Evolutionary conservation across 179 eudicot genomes (phyloP).

Genomic region (Kewa caespitosa): DNA sequence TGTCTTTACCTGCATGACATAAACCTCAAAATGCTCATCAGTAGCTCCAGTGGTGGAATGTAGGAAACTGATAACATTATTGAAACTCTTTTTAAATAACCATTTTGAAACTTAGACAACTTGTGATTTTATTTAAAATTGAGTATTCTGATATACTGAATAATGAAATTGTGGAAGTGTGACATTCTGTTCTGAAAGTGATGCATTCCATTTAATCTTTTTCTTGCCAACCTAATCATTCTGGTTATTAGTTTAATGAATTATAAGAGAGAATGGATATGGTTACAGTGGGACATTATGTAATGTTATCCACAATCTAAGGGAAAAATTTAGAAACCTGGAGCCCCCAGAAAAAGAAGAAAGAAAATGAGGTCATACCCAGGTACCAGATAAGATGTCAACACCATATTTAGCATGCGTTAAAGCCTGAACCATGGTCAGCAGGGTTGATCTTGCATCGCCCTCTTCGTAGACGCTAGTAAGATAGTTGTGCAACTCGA

Average conservation of each 20-base stretch:
- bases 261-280: neutral
- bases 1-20: constrained; percentile 79
- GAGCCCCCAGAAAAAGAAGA: constrained; percentile 1
- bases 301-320: neutral
- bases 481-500: constrained; percentile 92
- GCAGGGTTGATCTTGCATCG: constrained; percentile 88
- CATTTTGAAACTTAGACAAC: too few species aligned
- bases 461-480: constrained; percentile 97
- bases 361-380: constrained; percentile 47
- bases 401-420: constrained; percentile 92
- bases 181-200: neutral
- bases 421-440: constrained; percentile 92
- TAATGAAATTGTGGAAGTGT: neutral
- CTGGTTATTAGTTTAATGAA: neutral
- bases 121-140: neutral
- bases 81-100: too few species aligned
- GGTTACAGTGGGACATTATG: neutral
- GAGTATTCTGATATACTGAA: neutral
- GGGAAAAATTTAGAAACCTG: neutral
- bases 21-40: neutral
- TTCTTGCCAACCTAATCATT: constrained; percentile 6
- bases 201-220: neutral
- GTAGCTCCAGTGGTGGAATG: neutral
- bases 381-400: constrained; percentile 90
- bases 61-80: neutral